A percentile compares a stretch with the other conserved stretches of the same genome.
phyloP scores from a whole-genome alignment of 768 basidiomycete species.

The Symmetrospora coprosmae region DNA sequence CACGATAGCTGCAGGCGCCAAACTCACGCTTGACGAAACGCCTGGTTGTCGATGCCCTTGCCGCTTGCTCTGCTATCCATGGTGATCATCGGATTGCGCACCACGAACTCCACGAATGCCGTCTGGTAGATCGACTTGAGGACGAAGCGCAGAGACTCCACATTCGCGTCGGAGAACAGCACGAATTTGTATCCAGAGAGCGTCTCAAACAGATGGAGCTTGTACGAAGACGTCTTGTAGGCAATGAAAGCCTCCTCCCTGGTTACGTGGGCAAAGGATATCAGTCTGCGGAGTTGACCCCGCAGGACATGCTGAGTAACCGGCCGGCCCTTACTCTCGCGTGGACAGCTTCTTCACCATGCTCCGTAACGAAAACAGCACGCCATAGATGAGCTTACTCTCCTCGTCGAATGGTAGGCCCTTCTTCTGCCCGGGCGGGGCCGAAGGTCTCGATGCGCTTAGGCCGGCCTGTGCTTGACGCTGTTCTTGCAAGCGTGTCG shows the following conservation, averaged over 20 bases:
- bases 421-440: constrained; percentile 41
- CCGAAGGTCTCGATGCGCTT: constrained; percentile 29
- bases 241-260: constrained; percentile 84
- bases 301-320: neutral
- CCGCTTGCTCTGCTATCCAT: constrained; percentile 59
- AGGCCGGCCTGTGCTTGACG: neutral
- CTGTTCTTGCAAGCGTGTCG: constrained; percentile 51
- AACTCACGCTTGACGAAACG: constrained; percentile 48
- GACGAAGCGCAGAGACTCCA: constrained; percentile 46
- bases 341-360: constrained; percentile 74
- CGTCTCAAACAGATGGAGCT: constrained; percentile 83
- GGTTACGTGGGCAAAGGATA: constrained; percentile 1
- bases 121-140: constrained; percentile 82
- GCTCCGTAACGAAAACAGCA: constrained; percentile 73
- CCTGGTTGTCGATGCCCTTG: constrained; percentile 82
- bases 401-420: constrained; percentile 90
- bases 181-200: constrained; percentile 86
- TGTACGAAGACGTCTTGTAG: constrained; percentile 83
- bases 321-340: constrained; percentile 31
- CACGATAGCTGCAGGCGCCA: too few species aligned
- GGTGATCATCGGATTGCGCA: constrained; percentile 70
- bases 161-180: constrained; percentile 72
- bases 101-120: constrained; percentile 84
- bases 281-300: neutral
- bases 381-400: constrained; percentile 90